Base-by-base conservation (phyloP, 768 basidiomycete species). In the Mycena sanguinolenta region DNA sequence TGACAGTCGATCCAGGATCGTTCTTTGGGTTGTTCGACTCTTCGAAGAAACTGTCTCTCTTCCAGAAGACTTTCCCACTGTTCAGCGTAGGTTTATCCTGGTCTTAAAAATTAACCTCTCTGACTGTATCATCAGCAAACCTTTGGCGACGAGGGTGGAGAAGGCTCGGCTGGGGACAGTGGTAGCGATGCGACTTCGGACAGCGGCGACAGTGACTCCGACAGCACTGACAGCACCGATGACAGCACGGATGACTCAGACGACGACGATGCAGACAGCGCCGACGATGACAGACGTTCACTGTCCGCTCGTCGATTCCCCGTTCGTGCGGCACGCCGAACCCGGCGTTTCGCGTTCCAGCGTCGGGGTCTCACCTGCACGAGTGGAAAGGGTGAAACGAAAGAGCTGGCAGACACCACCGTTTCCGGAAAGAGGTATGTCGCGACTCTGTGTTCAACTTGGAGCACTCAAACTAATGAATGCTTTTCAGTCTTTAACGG, bases 11-110 rank as follows among this genome's bases (percentile, higher is more conserved):
- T 36, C 1, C n/a, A 58, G 71, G 71, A 6, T 52, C 61, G 0
- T 72, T 68, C 58, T 72, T 72, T 34, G 62, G 62, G 10, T 19
- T 72, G 12, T 72, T 68, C 50, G 66, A 67, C 52, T 42, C 58
- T 36, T 58, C 55, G 4, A 72, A 67, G 10, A 72, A 72, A 39
- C 49, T 72, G 6, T 64, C 71, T 2, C 25, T 72, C 28, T 72
- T 72, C 71, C 46, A 72, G 54, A 72, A 72, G 63, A 44, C 52
- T 28, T 67, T 72, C 44, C 50, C 63, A 30, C 58, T 72, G 14
- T 52, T 71, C 7, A 66, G 50, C 27, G 70, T 71, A 38, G 38
- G 64, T 65, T 28, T 39, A 12, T 17, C 9, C 27, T 58, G 12
- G 44, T 39, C 44, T 36, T 7, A 17, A n/a, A n/a, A n/a, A n/a